Evolutionary conservation across 2,329 filamentous ascomycete species (phyloP).

Genomic region (Alternaria sp.): DNA sequence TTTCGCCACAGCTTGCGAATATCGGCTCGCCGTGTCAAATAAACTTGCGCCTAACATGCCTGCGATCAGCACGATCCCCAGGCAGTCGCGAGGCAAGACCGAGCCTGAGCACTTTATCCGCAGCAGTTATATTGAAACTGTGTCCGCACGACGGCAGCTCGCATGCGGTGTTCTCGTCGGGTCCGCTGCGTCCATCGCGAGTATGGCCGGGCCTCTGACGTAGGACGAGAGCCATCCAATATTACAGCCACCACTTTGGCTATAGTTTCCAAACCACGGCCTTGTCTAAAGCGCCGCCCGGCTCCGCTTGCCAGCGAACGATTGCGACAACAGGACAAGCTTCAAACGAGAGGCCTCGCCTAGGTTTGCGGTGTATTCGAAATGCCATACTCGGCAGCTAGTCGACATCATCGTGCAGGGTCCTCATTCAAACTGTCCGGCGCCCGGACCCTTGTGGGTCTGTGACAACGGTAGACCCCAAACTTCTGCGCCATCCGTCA

Average conservation of each 20-base stretch:
- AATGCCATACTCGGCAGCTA: conserved; percentile 9
- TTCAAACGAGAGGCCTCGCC: not conserved
- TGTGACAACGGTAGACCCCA: conserved; percentile 15
- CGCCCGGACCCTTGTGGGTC: conserved; percentile 21
- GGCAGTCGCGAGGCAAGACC: conserved; percentile 8
- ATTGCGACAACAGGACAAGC: not conserved
- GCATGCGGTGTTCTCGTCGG: not conserved
- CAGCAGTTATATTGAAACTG: conserved; percentile 21
- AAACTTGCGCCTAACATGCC: conserved; percentile 16
- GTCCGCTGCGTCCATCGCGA: conserved; percentile 4
- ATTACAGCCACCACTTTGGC: conserved; percentile 7
- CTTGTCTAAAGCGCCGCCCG: not conserved
- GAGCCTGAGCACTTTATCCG: conserved; percentile 9
- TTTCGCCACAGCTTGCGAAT: conserved; percentile 27
- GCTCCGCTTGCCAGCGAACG: conserved; percentile 11
- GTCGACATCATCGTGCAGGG: conserved; percentile 30
- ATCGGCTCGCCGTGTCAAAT: conserved; percentile 16
- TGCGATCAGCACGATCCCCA: conserved; percentile 27
- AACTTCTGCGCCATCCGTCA: conserved; percentile 24
- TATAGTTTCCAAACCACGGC: conserved; percentile 2
- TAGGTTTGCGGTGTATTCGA: conserved; percentile 6
- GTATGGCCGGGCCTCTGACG: conserved; percentile 29
- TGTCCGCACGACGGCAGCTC: conserved; percentile 15
- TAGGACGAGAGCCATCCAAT: conserved; percentile 17
- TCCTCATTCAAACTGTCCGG: conserved; percentile 9